Conservation (phyloP, 176 grass and related monocot genomes). For the Paspalum vaginatum region DNA sequence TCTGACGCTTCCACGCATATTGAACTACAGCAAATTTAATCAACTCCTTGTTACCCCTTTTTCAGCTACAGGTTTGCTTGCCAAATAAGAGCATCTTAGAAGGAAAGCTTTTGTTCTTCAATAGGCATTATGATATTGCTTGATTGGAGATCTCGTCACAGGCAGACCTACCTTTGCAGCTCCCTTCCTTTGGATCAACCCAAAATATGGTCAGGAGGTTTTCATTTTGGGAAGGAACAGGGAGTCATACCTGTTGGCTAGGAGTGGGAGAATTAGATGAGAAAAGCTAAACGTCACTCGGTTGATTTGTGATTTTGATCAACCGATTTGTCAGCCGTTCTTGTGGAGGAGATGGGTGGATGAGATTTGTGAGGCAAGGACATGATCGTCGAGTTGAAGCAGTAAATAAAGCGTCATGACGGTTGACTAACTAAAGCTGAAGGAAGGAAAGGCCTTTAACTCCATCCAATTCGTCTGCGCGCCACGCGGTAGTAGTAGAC, state of each 20-base stretch:
- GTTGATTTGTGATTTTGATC: no score
- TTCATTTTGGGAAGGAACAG: not conserved
- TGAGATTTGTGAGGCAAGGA: no score
- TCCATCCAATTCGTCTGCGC: no score
- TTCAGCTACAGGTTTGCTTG: not conserved
- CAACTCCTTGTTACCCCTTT: not conserved
- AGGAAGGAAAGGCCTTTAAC: no score
- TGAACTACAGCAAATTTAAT: not conserved
- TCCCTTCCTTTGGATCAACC: not conserved
- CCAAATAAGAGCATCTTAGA: not conserved
- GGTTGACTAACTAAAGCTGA: no score
- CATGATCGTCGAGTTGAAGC: no score
- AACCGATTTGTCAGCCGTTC: no score
- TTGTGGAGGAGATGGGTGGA: no score
- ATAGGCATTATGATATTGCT: not conserved
- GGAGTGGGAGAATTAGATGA: not conserved
- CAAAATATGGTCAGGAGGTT: constrained; percentile 12
- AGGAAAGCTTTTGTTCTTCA: not conserved
- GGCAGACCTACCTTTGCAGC: not conserved
- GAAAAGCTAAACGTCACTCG: no score
- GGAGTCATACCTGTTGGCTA: not conserved
- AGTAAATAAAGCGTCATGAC: no score
- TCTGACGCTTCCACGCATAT: not conserved
- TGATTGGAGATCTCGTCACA: not conserved
- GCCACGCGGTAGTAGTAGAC: no score